Conservation (phyloP, 129 eudicot genomes). For the Arctium minus region DNA sequence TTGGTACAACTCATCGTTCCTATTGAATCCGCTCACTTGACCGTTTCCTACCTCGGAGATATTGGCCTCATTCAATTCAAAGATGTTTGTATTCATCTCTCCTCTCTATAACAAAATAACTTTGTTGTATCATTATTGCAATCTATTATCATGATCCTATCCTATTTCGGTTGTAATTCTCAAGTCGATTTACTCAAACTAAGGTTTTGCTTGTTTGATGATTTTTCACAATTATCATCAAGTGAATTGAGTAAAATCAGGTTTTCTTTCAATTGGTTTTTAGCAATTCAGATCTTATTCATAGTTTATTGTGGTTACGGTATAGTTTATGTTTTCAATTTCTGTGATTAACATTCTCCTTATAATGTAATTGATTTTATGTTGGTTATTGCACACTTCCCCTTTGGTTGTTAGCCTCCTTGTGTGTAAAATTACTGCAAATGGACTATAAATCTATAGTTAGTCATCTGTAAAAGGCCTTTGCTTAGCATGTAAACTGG, state of each 20-base stretch:
- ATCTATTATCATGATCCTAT: neutral
- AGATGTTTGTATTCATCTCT: constrained; percentile 40
- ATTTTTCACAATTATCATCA: neutral
- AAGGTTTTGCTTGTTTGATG: constrained; percentile 19
- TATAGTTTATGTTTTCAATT: neutral
- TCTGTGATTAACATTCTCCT: neutral
- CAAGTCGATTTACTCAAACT: neutral
- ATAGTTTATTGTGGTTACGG: neutral
- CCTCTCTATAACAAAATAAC: neutral
- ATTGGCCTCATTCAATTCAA: constrained; percentile 79
- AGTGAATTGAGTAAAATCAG: neutral
- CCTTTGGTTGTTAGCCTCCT: neutral
- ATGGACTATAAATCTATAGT: neutral
- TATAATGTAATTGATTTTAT: neutral
- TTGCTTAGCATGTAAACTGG: neutral
- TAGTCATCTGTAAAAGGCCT: neutral
- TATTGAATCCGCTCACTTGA: constrained; percentile 69
- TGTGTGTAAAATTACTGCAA: neutral
- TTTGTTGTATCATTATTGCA: neutral
- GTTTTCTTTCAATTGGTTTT: neutral
- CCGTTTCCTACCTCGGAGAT: constrained; percentile 79
- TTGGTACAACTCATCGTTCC: constrained; percentile 82
- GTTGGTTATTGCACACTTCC: neutral
- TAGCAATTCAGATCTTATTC: neutral
- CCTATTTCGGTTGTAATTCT: neutral